Evolutionary conservation across 192 early-diverging fungal species (phyloP).

Genomic region (Linnemannia hyalina): DNA sequence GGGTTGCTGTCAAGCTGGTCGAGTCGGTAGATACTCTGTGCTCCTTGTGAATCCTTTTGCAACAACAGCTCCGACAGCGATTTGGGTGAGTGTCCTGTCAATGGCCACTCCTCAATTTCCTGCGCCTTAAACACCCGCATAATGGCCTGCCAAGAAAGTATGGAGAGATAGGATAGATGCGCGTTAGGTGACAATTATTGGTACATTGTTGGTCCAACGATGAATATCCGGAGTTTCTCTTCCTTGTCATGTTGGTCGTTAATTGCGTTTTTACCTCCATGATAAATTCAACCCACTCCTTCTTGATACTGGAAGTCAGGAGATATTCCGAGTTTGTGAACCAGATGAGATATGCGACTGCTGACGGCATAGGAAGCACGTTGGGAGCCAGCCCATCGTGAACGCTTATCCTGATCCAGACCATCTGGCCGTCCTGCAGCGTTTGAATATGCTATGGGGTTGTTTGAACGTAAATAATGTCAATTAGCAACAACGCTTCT

Average conservation of each 20-base stretch:
- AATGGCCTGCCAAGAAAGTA: slow-evolving; percentile 32
- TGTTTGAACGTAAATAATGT: not conserved
- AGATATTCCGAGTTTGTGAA: slow-evolving; percentile 60
- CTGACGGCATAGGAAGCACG: slow-evolving; percentile 40
- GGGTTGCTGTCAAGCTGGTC: slow-evolving; percentile 63
- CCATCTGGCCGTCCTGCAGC: slow-evolving; percentile 29
- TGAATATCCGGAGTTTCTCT: too few species aligned
- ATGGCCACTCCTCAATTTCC: slow-evolving; percentile 54
- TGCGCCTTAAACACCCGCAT: slow-evolving; percentile 48
- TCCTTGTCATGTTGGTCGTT: too few species aligned
- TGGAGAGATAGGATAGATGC: not conserved
- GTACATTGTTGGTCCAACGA: not conserved
- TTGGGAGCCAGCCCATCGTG: slow-evolving; percentile 57
- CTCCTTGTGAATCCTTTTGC: slow-evolving; percentile 58
- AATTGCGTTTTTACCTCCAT: slow-evolving; percentile 37
- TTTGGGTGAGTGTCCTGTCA: slow-evolving; percentile 55
- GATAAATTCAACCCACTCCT: slow-evolving; percentile 56
- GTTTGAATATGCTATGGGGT: slow-evolving; percentile 40
- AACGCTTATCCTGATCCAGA: slow-evolving; percentile 63
- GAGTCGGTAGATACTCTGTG: slow-evolving; percentile 56
- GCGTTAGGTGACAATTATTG: not conserved
- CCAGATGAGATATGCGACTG: slow-evolving; percentile 58
- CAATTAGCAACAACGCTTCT: not conserved
- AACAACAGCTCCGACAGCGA: slow-evolving; percentile 57
- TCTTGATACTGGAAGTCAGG: slow-evolving; percentile 46